Percentiles rank a stretch among this genome's conserved stretches.
Evolutionary conservation across 1,284 basidiomycete genomes (phyloP).

Genomic region (Ustilago esculenta): DNA sequence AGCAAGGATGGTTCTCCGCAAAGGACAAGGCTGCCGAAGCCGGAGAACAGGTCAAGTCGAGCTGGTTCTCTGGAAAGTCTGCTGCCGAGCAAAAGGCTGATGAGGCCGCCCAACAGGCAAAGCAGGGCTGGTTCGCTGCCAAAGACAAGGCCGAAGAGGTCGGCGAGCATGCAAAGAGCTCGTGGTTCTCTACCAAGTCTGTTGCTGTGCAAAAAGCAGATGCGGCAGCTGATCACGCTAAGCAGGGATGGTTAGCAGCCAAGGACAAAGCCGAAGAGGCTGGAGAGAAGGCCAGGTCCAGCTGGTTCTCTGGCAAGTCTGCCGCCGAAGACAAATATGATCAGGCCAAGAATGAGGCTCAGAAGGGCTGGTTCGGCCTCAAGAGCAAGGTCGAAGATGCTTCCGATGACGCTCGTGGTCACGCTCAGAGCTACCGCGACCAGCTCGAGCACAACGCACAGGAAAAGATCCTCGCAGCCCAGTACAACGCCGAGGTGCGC

Average conservation of each 20-base stretch:
- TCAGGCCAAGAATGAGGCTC: slow-evolving; percentile 33
- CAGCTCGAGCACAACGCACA: slow-evolving; percentile 45
- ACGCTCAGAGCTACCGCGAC: slow-evolving; percentile 17
- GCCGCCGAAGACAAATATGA: slow-evolving; percentile 29
- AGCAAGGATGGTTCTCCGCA: slow-evolving; percentile 19
- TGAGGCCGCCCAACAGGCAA: slow-evolving; percentile 26
- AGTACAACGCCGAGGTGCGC: slow-evolving; percentile 47
- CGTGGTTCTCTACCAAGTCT: slow-evolving; percentile 27
- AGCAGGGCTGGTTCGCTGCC: slow-evolving; percentile 24
- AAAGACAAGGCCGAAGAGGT: slow-evolving; percentile 27
- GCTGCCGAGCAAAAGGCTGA: slow-evolving; percentile 28
- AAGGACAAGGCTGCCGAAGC: slow-evolving; percentile 40
- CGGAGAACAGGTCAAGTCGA: slow-evolving; percentile 17
- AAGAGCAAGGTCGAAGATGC: slow-evolving; percentile 41
- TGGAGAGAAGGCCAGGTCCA: slow-evolving; percentile 23
- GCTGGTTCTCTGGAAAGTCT: slow-evolving; percentile 24
- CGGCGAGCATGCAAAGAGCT: slow-evolving; percentile 18
- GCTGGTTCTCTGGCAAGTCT: slow-evolving; percentile 31
- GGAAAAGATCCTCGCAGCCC: slow-evolving; percentile 46
- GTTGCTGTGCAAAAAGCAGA: slow-evolving; percentile 29
- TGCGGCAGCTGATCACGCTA: slow-evolving; percentile 19
- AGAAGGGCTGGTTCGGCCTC: slow-evolving; percentile 40
- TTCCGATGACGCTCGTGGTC: slow-evolving; percentile 18
- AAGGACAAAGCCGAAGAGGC: slow-evolving; percentile 37
- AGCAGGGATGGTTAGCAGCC: slow-evolving; percentile 31